Percentiles rank a stretch among this genome's conserved stretches.
These are phyloP conservation scores for Laburnicola sp. DNA, from an alignment of 2,329 filamentous ascomycete genomes.

Conservation along the genomic window DNA sequence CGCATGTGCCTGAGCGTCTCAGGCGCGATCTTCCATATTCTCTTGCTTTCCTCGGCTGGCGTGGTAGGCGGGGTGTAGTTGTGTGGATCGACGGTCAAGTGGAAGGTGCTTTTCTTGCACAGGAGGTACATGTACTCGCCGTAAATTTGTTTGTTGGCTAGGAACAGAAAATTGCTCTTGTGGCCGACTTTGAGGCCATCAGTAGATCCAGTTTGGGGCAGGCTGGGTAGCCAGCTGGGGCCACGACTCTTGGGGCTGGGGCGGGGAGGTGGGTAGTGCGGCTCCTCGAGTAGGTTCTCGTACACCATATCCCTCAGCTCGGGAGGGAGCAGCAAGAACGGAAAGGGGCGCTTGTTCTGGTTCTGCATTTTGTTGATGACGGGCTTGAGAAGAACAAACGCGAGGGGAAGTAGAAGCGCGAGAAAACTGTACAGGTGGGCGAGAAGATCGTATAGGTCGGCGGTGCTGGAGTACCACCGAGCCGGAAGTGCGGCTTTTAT, in stretches of 20 bases:
- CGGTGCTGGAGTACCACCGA: background rate
- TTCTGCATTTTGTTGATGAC: conserved; percentile 27
- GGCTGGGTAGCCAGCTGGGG: conserved; percentile 18
- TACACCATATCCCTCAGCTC: conserved; percentile 42
- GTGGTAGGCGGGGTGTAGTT: conserved; percentile 28
- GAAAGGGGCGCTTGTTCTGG: conserved; percentile 26
- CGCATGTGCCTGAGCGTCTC: conserved; percentile 27
- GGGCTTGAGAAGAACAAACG: conserved; percentile 12
- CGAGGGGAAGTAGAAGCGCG: conserved; percentile 14
- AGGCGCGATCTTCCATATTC: conserved; percentile 36
- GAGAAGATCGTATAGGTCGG: background rate
- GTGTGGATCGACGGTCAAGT: conserved; percentile 36
- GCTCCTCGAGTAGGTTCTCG: conserved; percentile 35
- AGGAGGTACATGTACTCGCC: conserved; percentile 41
- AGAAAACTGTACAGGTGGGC: conserved; percentile 7
- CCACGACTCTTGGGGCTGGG: conserved; percentile 12
- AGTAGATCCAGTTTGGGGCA: background rate
- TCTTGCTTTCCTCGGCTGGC: conserved; percentile 6
- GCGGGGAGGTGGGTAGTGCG: conserved; percentile 30
- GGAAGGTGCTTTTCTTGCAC: conserved; percentile 36
- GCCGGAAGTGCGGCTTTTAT: conserved; percentile 1
- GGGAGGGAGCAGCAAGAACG: conserved; percentile 34
- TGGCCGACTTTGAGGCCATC: conserved; percentile 1
- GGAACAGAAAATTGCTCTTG: conserved; percentile 31
- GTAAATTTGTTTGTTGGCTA: conserved; percentile 40